phyloP scores from a whole-genome alignment of 495 filamentous ascomycete genomes.

The Pseudomonodictys pantanalensis region DNA sequence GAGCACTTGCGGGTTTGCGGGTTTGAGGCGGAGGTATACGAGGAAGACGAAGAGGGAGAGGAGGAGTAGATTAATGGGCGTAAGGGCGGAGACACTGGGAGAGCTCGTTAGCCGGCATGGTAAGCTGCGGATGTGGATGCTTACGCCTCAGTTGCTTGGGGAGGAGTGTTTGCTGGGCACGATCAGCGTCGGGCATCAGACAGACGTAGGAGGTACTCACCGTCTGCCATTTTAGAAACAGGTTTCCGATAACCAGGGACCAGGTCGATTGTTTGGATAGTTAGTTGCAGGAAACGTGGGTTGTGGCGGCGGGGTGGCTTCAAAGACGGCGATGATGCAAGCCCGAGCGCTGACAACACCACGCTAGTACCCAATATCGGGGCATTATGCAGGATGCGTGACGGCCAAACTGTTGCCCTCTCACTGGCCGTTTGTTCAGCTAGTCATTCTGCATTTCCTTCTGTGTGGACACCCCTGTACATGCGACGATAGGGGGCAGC shows the following conservation, averaged over 20 bases:
- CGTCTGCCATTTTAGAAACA: conserved; percentile 25
- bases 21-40: conserved; percentile 34
- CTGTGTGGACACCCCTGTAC: conserved; percentile 3
- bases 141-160: conserved; percentile 33
- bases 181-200: neutral
- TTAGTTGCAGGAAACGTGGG: neutral
- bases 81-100: conserved; percentile 20
- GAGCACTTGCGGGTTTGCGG: conserved; percentile 50
- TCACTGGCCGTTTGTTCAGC: neutral
- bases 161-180: conserved; percentile 16
- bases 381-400: no score
- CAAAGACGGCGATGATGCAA: neutral
- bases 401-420: no score
- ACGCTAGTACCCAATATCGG: no score
- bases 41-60: conserved; percentile 18
- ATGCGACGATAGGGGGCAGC: neutral
- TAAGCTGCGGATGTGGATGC: neutral
- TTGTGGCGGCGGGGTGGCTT: neutral
- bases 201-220: conserved; percentile 11
- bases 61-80: conserved; percentile 33
- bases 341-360: conserved; percentile 9
- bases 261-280: no score
- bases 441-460: neutral
- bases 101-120: conserved; percentile 50
- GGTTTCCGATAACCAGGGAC: no score